Base-by-base conservation (phyloP, 495 filamentous ascomycete species). In the Neurospora africana region DNA sequence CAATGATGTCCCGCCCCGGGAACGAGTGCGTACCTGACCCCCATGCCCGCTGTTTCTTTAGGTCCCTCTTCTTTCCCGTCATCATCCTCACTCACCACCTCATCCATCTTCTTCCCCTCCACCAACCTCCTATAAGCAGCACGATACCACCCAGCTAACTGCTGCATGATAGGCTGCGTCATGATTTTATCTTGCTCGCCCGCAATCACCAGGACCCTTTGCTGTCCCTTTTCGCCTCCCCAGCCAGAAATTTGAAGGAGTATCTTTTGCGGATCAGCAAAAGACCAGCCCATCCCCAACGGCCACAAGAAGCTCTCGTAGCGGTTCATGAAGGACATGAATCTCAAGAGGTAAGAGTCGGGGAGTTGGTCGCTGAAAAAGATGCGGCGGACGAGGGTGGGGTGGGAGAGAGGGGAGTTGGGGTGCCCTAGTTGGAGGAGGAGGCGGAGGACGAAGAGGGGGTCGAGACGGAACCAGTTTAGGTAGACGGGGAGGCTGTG, bases 91-190 rank as follows among this genome's bases (percentile, higher is more conserved):
- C 89, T 0, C 90, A 95, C 79, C 74, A 95, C 58, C 91, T 90
- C 76, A 78, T 98, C 77, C 89, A 97, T 80, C 80, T 97, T 76
- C 81, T 97, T 77, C 91, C 94, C 86, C 90, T 91, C 35, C 89
- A 92, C 58, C 91, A 98, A 84, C 10, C 38, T 41, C 30, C 6
- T 23, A 30, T 68, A 76, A 0, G 72, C 75, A 9, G 37, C 23
- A 1, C 77, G 74, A 44, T 80, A 79, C 95, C 88, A 84, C 79
- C 81, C 78, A 74, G 85, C 76, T 72, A 82, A 43, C 79, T 83
- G 71, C 68, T 76, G 69, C 75, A 73, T 76, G 40, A 78, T 69
- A 40, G 76, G 35, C 19, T 69, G 35, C 33, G 72, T 77, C 75
- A 78, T 78, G 44, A 80, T 68, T 68, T 71, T 75, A 70, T 79